A percentile compares a stretch with the other conserved stretches of the same genome.
Conservation (phyloP, 257 asterid genomes). For the Penstemon eatonii region DNA sequence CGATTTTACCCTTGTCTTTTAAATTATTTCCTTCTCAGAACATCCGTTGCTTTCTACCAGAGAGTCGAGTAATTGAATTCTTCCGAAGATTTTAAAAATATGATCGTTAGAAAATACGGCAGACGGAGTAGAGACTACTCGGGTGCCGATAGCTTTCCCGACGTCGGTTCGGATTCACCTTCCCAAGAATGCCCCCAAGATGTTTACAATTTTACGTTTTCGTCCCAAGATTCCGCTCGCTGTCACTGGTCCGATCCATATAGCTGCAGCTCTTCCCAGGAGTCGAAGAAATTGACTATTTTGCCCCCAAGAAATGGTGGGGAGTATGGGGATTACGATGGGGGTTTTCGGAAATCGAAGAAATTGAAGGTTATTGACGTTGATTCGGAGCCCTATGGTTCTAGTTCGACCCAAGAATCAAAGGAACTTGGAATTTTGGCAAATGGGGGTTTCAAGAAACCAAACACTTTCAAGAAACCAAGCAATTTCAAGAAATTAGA, state of each 20-base stretch:
- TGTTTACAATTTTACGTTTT: constrained; percentile 51
- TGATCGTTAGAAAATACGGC: constrained; percentile 62
- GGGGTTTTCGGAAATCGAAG: constrained; percentile 36
- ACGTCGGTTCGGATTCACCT: constrained; percentile 42
- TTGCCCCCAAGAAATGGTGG: constrained; percentile 27
- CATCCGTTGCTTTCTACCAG: constrained; percentile 8
- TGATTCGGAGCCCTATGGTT: constrained; percentile 39
- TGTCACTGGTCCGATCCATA: constrained; percentile 48
- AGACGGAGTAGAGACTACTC: constrained; percentile 56
- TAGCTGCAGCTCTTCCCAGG: constrained; percentile 36
- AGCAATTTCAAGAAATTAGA: constrained; percentile 31
- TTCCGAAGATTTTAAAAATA: not conserved
- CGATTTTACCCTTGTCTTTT: constrained; percentile 20
- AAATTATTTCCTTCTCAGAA: constrained; percentile 11
- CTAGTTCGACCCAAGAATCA: constrained; percentile 40
- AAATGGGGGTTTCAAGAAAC: constrained; percentile 27
- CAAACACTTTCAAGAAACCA: constrained; percentile 1
- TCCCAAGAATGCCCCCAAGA: constrained; percentile 62
- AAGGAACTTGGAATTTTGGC: constrained; percentile 31
- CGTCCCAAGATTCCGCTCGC: constrained; percentile 58
- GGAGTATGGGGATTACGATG: constrained; percentile 24
- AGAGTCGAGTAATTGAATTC: constrained; percentile 20
- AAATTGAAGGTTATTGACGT: constrained; percentile 31
- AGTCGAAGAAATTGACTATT: constrained; percentile 30
- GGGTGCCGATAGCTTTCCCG: constrained; percentile 42